phyloP scores from a whole-genome alignment of 2,329 filamentous ascomycete genomes.

The Chaetomiaceae sp. region DNA sequence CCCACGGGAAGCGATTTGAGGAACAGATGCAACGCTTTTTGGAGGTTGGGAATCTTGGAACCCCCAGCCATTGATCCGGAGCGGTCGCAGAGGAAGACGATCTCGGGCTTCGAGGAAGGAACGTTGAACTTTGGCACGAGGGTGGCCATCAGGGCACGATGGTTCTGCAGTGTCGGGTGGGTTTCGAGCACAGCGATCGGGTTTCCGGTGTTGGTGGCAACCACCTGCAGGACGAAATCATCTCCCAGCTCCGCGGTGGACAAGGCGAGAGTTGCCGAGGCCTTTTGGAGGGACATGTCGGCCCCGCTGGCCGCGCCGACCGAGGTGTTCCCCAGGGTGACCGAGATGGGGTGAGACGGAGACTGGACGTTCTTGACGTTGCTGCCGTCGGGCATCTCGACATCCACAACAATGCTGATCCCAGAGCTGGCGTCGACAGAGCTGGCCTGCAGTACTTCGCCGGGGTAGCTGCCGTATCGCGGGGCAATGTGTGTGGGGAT shows the following conservation, averaged over 20 bases:
- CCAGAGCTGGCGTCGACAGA: slow-evolving; percentile 29
- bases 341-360: slow-evolving; percentile 61
- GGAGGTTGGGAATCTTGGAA: slow-evolving; percentile 44
- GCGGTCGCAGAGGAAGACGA: slow-evolving; percentile 69
- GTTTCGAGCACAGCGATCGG: slow-evolving; percentile 62
- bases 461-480: slow-evolving; percentile 53
- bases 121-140: slow-evolving; percentile 66
- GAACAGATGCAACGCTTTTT: slow-evolving; percentile 56
- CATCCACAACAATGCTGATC: slow-evolving; percentile 54
- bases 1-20: slow-evolving; percentile 61
- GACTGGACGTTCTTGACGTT: slow-evolving; percentile 60
- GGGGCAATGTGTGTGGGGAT: slow-evolving; percentile 64
- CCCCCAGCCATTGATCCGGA: slow-evolving; percentile 57
- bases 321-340: slow-evolving; percentile 58
- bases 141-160: slow-evolving; percentile 65
- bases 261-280: slow-evolving; percentile 56
- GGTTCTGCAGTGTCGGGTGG: slow-evolving; percentile 56
- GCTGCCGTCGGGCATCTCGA: slow-evolving; percentile 51
- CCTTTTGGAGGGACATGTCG: slow-evolving; percentile 51
- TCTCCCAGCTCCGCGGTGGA: slow-evolving; percentile 49
- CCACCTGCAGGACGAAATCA: slow-evolving; percentile 64
- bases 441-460: slow-evolving; percentile 27
- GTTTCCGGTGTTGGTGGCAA: slow-evolving; percentile 54
- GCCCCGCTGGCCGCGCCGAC: slow-evolving; percentile 34
- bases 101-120: slow-evolving; percentile 50